Evolutionary conservation across 192 early-diverging fungal species (phyloP), one percentile per base, ranked within the genome.

Genomic region (Kickxella alabastrina): DNA sequence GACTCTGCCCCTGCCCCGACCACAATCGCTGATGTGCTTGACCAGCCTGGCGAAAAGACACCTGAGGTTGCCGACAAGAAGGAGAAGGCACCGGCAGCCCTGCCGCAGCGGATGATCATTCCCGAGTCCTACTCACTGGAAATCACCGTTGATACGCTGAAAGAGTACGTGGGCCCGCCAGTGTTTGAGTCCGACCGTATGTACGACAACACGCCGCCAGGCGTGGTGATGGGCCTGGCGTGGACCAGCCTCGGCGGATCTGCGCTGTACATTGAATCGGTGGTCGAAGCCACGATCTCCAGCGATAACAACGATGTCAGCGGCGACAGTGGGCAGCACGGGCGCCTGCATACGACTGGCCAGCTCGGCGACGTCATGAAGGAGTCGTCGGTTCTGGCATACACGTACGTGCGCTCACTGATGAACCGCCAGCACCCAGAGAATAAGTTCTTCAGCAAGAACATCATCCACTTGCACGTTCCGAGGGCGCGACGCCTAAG

Each of bases 361-460:
- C 94, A 99, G 73, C 79, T 99, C 64, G 96, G 96, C 37, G 93
- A 95, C 66, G 96, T 99, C 26, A 99, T 99, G 94, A 99, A 99
- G 79, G 96, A 99, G 66, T 91, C 87, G 19, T 84, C 88, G 7
- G 88, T 83, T 10, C 93, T 99, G 49, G 93, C 96, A 0, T 99
- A 99, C 79, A 97, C 96, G 1, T 99, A 81, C 77, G 87, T 92
- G n/a, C 90, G 90, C 62, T 82, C 91, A 21, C 69, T 95, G 27
- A 54, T 96, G 58, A 82, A 80, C 29, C 75, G 68, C 13, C 62
- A 72, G n/a, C 86, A 84, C 66, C 91, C 92, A 6, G 80, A 85
- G 15, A 96, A 92, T 68, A 79, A 78, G 48, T 97, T 97, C 82
- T 99, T 99, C 65, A 85, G 89, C 55, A 85, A 86, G 54, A 90